Evolutionary conservation across 257 asterid genomes (phyloP), one percentile per base, ranked within the genome.

Genomic region (Knoxia roxburghii): DNA sequence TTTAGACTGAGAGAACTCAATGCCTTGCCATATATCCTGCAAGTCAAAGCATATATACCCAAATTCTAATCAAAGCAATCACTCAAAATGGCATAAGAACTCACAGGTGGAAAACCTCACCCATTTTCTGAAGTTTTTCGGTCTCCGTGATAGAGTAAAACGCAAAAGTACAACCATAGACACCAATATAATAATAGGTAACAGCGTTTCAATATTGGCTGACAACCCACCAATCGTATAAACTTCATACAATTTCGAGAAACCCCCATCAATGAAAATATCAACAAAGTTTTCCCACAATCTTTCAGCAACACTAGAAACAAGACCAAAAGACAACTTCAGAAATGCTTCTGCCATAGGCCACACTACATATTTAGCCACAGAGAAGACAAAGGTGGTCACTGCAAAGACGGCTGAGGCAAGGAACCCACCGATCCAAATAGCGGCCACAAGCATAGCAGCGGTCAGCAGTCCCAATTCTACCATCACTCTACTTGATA

Each of bases 11-110:
- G 97, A 87, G 76, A 94, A 94, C 76, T 90, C 97, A 69, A 94
- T 88, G 72, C 97, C 97, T 90, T 94, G 99, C 99, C 99, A 94
- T 72, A 94, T 84, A 80, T 94, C 99, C 99, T 90, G 89, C 86
- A 81, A 49, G 73, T 72, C 60, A 72, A 64, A 78, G 61, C 76
- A 55, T 48, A 55, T n/a, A 51, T 54, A 32, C n/a, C 60, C 21
- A 71, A 57, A 27, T 20, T 40, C 27, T 69, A 68, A 53, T 27
- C 55, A 62, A 65, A 37, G 35, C 58, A 48, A 51, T 51, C 43
- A 71, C 59, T 60, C 68, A 32, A 30, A 65, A 75, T 61, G 72
- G 29, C 63, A 61, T 56, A 68, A 72, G 49, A 75, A 70, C 50
- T 68, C 54, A 49, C 37, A 54, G 68, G 72, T 78, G 48, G 66